Evolutionary conservation across 164 flowering plant species (phyloP), one percentile per base, ranked within the genome.

Genomic region (Malania oleifera): DNA sequence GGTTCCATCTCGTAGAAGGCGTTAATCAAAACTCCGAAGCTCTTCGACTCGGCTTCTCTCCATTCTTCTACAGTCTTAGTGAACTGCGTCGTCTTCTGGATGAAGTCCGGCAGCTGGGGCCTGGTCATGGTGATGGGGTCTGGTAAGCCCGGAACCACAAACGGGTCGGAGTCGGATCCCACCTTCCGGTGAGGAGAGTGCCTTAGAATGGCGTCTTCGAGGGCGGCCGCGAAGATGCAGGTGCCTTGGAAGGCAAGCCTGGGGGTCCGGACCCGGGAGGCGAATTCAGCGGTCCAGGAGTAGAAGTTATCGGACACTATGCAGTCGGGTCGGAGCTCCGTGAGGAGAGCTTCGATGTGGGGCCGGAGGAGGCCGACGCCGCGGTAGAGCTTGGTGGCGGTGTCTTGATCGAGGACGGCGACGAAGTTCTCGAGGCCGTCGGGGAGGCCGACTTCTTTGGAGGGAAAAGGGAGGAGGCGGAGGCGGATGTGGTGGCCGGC

Each of bases 11-110:
- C 72, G 25, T 67, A 60, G 40, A 71, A 68, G 35, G 66, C 72
- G 34, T 75, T 64, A 27, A 66, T 20, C 44, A 75, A 26, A 10
- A 56, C 55, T 40, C 80, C 80, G 45, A 52, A 72, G 56, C 80
- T 69, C 17, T 45, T 60, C 62, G 9, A 52, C 50, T 75, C 74
- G 0, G 76, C 61, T 20, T 63, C 61, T 35, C 37, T 56, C 9
- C 67, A 13, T 31, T 22, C 35, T 8, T 69, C 60, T 38, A 60
- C 39, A 56, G 67, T 18, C 22, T 31, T 65, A 46, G 60, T 45
- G 38, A 60, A 68, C 8, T 28, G 38, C 1, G 22, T 66, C 38
- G 22, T 51, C 12, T 19, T 15, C 52, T 62, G 66, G 0, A 63
- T 58, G 56, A 56, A 15, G 27, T 72, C 74, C 4, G 67, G 71